Base-by-base conservation (phyloP, 345 rosid genomes). In the Sisymbrium irio region DNA sequence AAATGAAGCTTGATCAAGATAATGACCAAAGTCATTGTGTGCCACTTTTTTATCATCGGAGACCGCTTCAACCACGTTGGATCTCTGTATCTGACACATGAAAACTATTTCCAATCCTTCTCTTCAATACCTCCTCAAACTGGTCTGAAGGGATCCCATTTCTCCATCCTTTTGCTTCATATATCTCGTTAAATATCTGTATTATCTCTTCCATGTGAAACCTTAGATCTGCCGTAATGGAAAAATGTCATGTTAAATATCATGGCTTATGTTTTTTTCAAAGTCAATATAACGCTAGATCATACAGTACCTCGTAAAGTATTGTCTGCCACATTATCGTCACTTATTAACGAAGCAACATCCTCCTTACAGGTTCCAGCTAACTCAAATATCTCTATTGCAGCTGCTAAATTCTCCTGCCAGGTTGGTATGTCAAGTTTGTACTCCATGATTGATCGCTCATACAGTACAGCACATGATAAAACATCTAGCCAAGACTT, bases 401-500 rank as follows among this genome's bases (percentile, higher is more conserved):
- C 93, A 55, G 83, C 88, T 75, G 88, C 97, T 80, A 91, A 69
- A 74, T 82, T 84, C 74, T 89, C 92, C 51, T 78, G 81, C 97
- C 97, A 95, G 36, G 73, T 63, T 12, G 91, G 97, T 67, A 86
- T 56, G 50, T 80, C 97, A 35, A 91, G 59, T 73, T 87, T 94
- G 82, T 76, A 91, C 81, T 95, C 99, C 83, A 91, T 86, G 47
- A 86, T 74, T 9, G 97, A 91, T 18, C 91, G 82, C 83, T 94
- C 97, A 27, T 89, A 94, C n/a, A 91, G 88, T 66, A 94, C 82
- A 67, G 86, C 82, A n/a, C 96, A 96, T 83, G 90, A 83, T 36
- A 89, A 80, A 65, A 91, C 84, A 75, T 89, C 85, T 62, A 95
- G 83, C 82, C 83, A 91, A n/a, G 90, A 82, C 54, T 83, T 82